Conservation (phyloP, 768 basidiomycete genomes). For the Podaxis sp. region DNA sequence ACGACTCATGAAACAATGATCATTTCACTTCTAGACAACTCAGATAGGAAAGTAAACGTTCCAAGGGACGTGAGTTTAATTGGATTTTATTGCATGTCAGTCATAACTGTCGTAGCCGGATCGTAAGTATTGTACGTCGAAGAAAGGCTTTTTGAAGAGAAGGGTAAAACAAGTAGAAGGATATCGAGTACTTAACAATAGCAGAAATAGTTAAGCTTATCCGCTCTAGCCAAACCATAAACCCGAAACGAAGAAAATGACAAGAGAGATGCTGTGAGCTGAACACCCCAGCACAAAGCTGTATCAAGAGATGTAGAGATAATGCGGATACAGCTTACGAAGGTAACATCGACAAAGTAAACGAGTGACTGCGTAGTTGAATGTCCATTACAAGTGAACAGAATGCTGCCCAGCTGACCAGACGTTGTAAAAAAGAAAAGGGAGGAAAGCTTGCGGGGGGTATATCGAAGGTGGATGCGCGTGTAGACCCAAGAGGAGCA, state of each 20-base stretch:
- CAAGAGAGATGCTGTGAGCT: neutral
- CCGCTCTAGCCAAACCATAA: conserved; percentile 16
- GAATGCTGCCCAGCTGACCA: neutral
- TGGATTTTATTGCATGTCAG: conserved; percentile 8
- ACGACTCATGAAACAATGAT: neutral
- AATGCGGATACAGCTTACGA: conserved; percentile 8
- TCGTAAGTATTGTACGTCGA: conserved; percentile 13
- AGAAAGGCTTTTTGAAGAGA: neutral
- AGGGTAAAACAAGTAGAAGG: neutral
- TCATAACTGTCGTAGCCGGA: conserved; percentile 14
- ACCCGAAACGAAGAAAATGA: conserved; percentile 6
- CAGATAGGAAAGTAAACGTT: neutral
- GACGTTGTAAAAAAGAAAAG: conserved; percentile 2
- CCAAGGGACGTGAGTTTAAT: neutral
- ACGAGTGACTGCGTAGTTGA: conserved; percentile 9
- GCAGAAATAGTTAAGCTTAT: conserved; percentile 16
- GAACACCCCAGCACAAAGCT: neutral
- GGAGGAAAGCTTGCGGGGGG: conserved; percentile 10
- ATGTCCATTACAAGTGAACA: conserved; percentile 10
- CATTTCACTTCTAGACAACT: neutral
- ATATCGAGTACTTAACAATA: conserved; percentile 12
- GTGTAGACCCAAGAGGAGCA: conserved; percentile 8
- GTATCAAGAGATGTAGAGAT: neutral
- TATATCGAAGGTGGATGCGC: conserved; percentile 15
- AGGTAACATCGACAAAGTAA: conserved; percentile 1